Evolutionary conservation across 2,329 filamentous ascomycete genomes (phyloP).

Genomic region (Pseudocercospora macadamiae): DNA sequence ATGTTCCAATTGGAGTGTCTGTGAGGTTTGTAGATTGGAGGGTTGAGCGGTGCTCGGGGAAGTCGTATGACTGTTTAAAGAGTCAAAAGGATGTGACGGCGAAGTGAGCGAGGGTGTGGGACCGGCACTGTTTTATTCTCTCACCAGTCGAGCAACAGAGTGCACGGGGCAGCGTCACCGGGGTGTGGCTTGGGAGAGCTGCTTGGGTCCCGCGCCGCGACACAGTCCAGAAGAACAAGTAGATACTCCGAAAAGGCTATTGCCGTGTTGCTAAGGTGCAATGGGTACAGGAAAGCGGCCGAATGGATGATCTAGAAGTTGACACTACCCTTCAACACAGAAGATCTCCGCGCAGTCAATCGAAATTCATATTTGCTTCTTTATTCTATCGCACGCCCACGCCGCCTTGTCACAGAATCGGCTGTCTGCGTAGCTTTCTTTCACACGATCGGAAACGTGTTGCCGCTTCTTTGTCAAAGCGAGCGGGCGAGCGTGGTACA

Average conservation of each 20-base stretch:
- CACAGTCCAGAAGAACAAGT: background rate
- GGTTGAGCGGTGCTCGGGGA: constrained; percentile 10
- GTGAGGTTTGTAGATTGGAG: background rate
- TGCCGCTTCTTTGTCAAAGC: constrained; percentile 1
- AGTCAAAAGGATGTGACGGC: constrained; percentile 8
- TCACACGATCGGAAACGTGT: background rate
- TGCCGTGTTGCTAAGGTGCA: background rate
- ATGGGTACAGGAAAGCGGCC: constrained; percentile 6
- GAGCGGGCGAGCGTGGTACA: no score
- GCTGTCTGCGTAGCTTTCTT: no score
- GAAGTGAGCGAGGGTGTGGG: constrained; percentile 2
- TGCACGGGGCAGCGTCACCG: background rate
- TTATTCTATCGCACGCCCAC: background rate
- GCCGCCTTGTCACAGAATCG: no score
- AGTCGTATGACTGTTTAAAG: constrained; percentile 2
- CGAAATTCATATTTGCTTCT: background rate
- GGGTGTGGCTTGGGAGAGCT: background rate
- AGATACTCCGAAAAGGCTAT: background rate
- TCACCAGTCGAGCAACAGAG: constrained; percentile 4
- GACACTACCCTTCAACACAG: constrained; percentile 8
- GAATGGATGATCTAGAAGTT: constrained; percentile 14
- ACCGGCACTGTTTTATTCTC: constrained; percentile 8
- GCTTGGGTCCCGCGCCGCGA: background rate
- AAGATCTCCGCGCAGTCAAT: constrained; percentile 10
- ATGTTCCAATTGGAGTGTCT: background rate